Evolutionary conservation across 163 green algal genomes (phyloP), one percentile per base, ranked within the genome.

Genomic region (Chloroidium sp.): DNA sequence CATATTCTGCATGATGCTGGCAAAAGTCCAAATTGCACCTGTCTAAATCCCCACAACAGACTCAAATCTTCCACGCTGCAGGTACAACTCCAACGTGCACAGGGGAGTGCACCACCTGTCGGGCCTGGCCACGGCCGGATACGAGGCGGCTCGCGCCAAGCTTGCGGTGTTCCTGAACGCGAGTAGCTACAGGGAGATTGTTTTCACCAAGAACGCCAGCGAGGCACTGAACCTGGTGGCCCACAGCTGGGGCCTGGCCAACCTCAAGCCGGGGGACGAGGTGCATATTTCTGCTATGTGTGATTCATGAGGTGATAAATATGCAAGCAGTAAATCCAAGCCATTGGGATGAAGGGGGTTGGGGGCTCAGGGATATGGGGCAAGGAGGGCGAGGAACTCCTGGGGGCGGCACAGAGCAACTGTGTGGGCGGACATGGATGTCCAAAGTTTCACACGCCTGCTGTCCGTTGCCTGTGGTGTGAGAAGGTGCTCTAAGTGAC

Each of bases 51-150:
- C 36, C 36, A 36, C 36, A 36, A 36, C 67, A n/a, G 6, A 72
- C 67, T 72, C 67, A 72, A 72, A 10, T n/a, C 67, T 72, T 72
- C 8, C 10, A 60, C 77, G 62, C 58, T 62, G 76, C 14, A 64
- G 59, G 77, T 95, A 96, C 89, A 99, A 99, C 88, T 90, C 90
- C 78, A 99, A 99, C 79, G 97, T 99, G 74, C 97, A 99, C 85
- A 85, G 97, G 10, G 97, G 97, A 8, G 95, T 99, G 82, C 94
- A 97, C 78, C 77, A 90, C 3, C 88, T 97, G 13, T 87, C 80
- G n/a, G 60, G 4, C n/a, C 80, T 85, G 8, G 95, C 97, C 6
- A 99, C 97, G 3, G 84, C 92, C 13, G 91, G 88, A 13, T 99
- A 97, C 79, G 97, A 99, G 89, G 82, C 81, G 3, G 94, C 94